Evolutionary conservation across 345 rosid genomes (phyloP).

Genomic region (Eucalyptus viminalis): DNA sequence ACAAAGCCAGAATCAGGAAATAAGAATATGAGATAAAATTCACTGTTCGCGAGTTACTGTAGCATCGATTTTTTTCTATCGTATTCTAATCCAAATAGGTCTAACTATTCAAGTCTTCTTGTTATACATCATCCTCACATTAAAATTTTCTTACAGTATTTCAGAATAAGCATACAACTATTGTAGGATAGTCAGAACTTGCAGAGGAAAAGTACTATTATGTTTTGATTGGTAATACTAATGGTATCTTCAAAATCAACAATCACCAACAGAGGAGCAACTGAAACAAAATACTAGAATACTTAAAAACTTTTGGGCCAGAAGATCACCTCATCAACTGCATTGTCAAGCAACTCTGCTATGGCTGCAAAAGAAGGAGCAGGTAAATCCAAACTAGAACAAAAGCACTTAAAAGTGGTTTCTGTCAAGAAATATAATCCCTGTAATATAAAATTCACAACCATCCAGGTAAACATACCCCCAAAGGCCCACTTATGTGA

Average conservation of each 20-base stretch:
- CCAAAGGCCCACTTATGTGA: constrained; percentile 99
- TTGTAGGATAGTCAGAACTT: not conserved
- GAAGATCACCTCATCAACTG: constrained; percentile 81
- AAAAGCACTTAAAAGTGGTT: not conserved
- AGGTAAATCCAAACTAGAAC: not conserved
- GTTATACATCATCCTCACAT: not conserved
- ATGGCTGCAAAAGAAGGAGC: constrained; percentile 35
- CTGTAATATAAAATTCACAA: not conserved
- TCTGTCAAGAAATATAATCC: not conserved
- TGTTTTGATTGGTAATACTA: not conserved
- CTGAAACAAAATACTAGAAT: not conserved
- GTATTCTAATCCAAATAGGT: not conserved
- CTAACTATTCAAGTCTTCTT: not conserved
- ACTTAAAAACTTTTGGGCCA: not conserved
- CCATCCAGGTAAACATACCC: constrained; percentile 32
- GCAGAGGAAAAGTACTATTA: not conserved
- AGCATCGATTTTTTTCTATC: not conserved
- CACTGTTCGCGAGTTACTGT: not conserved
- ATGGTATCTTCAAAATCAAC: not conserved
- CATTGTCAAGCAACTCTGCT: constrained; percentile 94
- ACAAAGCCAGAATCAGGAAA: not conserved
- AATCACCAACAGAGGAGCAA: not conserved
- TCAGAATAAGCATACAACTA: not conserved
- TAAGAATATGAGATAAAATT: not conserved
- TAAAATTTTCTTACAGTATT: not conserved